Base-by-base conservation (phyloP, 2,329 filamentous ascomycete species). In the Ampelomyces quisqualis region DNA sequence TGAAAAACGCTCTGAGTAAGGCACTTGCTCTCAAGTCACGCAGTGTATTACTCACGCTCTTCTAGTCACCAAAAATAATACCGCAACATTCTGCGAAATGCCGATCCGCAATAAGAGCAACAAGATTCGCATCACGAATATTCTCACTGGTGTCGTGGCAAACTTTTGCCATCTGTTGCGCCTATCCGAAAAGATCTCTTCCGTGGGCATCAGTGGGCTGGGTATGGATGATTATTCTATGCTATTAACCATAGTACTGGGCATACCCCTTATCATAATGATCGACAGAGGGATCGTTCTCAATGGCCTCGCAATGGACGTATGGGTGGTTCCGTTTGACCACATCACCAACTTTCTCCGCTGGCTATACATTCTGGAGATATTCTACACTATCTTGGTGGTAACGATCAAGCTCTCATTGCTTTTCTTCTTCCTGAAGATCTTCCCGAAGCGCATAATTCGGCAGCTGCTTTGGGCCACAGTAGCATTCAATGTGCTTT, bases 281-380 rank as follows among this genome's bases (percentile, higher is more conserved):
- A 37, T 52, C 22, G 49, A 52, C 13, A 21, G 43, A 8, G 34
- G 40, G 2, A 23, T 38, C 5, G 21, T 50, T 13, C 47, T 43
- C 2, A 41, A 38, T 23, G 76, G 76, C 0, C 55, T 77, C 3
- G 74, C 76, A 2, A 65, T 55, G 9, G 76, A 79, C 38, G 62
- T 78, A 17, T 79, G 76, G 76, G 74, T 73, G 0, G 45, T 79
- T 1, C 43, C 61, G 0, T 55, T 63, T 0, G 52, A 62, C 0
- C 48, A 67, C 10, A 68, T 79, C 29, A 73, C 68, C 9, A 49
- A 53, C 1, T 74, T 79, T 14, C 53, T 64, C 10, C 34, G 44
- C 15, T 45, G 32, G n/a, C 50, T 62, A 11, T 64, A 60, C 45
- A 37, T 53, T 6, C 42, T 57, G 15, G 58, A 63, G 33, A 45